Evolutionary conservation across 1,139 yeast genomes (phyloP), one percentile per base, ranked within the genome.

Genomic region (Kodamaea ohmeri): DNA sequence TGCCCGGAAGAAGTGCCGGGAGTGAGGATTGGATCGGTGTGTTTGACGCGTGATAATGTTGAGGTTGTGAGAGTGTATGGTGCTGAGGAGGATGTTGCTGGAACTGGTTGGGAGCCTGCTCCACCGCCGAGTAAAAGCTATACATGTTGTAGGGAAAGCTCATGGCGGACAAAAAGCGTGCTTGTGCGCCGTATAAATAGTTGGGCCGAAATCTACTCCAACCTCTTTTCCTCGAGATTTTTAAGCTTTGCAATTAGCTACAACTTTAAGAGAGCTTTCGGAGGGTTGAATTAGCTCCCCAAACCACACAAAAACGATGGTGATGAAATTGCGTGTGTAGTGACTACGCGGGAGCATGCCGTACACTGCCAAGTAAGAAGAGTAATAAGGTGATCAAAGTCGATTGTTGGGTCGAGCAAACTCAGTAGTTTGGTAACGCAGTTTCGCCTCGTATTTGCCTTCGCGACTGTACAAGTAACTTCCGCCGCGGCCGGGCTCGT

Each of bases 141-240:
- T 46, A 46, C 25, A 38, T 43, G 37, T 46, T 46, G 30, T 41
- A 46, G 12, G 49, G 49, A 19, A 41, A 36, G 29, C 42, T 46
- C 50, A 46, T 46, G 36, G 40, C 29, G 19, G 17, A 12, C 19
- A 19, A 31, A 31, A 31, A 21, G 6, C 4, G 12, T 13, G 9
- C 13, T 9, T 12, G 34, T 9, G 26, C 13, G 4, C 9, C 11
- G 11, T 14, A 14, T 21, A 31, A 6, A 28, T 16, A 28, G 9
- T 24, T n/a, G 26, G 26, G 20, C n/a, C 30, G 5, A 25, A 6
- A 6, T 5, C 9, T 12, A 27, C 25, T 15, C 26, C 34, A 21
- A 21, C 14, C 17, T 12, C 19, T 31, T 31, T 20, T 20, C 16
- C 26, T 13, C 34, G 20, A 27, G 15, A 25, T 30, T 30, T 35